Conservation (phyloP, 257 asterid species). For the Solanum etuberosum region DNA sequence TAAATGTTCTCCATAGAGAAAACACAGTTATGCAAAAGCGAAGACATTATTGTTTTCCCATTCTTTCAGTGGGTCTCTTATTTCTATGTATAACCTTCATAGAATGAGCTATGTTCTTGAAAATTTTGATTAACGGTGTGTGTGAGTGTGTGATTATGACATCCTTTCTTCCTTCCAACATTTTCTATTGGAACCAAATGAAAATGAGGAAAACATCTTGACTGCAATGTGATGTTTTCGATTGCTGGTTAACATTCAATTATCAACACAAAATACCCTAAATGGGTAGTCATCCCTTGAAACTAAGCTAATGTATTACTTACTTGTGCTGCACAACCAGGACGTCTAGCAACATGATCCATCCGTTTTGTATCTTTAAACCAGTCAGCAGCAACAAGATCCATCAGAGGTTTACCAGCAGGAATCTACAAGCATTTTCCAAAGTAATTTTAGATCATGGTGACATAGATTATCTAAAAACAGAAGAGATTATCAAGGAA, state of each 20-base stretch:
- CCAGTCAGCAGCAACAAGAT: slow-evolving; percentile 98
- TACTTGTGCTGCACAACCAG: slow-evolving; percentile 96
- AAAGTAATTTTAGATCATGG: slow-evolving; percentile 17
- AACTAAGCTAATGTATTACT: not conserved
- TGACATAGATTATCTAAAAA: not conserved
- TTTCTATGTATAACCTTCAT: not conserved
- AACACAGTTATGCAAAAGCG: not conserved
- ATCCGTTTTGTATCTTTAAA: slow-evolving; percentile 89
- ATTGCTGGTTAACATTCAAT: not conserved
- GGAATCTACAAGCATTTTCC: slow-evolving; percentile 36
- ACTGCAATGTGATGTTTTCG: not conserved
- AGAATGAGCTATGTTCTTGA: not conserved
- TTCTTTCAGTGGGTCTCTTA: not conserved
- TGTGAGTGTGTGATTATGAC: not conserved
- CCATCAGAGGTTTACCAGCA: slow-evolving; percentile 94
- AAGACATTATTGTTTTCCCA: not conserved
- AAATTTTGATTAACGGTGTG: not conserved
- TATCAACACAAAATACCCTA: not conserved
- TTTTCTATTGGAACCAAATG: not conserved
- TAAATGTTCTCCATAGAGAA: not conserved
- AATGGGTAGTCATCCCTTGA: not conserved
- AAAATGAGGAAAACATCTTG: not conserved
- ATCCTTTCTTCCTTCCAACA: not conserved
- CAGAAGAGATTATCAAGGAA: not conserved
- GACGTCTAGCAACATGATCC: slow-evolving; percentile 94